Evolutionary conservation across 73 alveolate species (phyloP), one percentile per base, ranked within the genome.

Genomic region (Stentor coeruleus): DNA sequence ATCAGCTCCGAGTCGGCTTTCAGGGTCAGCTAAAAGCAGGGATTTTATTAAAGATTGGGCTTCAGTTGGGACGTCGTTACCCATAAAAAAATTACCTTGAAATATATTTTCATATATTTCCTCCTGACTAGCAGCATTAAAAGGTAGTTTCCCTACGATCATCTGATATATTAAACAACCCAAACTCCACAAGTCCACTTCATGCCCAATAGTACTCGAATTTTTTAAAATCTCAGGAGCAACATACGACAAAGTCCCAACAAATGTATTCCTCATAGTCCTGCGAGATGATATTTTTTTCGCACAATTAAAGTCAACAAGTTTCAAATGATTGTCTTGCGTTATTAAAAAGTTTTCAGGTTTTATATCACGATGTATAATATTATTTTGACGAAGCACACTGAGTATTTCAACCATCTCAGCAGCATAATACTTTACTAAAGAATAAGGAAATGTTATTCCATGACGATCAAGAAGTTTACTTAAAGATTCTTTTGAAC

Each of bases 161-260:
- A 85, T 37, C 37, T 84, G 55, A 76, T 66, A 87, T 3, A 84
- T 83, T 3, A 87, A 75, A 80, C 89, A 76, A 3, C 93, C 93
- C 3, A 87, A 72, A 3, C 90, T 81, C 87, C 93, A 87, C 3
- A 84, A 66, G 72, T 87, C 93, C n/a, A n/a, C n/a, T n/a, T 26
- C 82, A 39, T 3, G 84, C 66, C 28, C 39, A 38, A 33, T 85
- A 83, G 3, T 82, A 38, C 38, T 84, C 80, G 30, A n/a, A n/a
- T 79, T 74, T 31, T 87, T 85, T 2, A 87, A 82, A 84, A 87
- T 81, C 40, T 87, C 93, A 15, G 93, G 93, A 38, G 90, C 87
- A n/a, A 87, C 87, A 84, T 84, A 87, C 3, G 72, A 59, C 39
- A 90, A 86, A 20, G 93, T 84, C 6, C 90, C 93, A 35, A 84